Evolutionary conservation across 75 land plant species (phyloP).

Genomic region (Ceratopteris richardii): DNA sequence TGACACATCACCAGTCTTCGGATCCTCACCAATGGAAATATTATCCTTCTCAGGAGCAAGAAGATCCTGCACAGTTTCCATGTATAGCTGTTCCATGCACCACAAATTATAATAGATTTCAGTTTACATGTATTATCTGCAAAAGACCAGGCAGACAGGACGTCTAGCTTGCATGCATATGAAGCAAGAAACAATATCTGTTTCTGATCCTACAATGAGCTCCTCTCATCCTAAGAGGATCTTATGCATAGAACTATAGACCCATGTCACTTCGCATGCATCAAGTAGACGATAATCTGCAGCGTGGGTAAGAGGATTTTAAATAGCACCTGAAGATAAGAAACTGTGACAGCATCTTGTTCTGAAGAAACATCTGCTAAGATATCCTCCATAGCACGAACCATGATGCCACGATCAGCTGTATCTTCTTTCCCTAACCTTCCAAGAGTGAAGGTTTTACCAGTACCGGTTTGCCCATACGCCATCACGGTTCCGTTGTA

Average conservation of each 20-base stretch:
- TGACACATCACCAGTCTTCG: conserved; percentile 95
- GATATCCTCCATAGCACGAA: conserved; percentile 98
- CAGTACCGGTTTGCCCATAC: conserved; percentile 99
- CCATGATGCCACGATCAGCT: conserved; percentile 95
- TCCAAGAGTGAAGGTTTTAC: conserved; percentile 96
- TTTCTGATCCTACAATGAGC: too few relatives aligned
- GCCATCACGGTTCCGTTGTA: conserved; percentile 99
- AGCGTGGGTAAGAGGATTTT: too few relatives aligned
- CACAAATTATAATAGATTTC: background rate
- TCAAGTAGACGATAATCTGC: too few relatives aligned
- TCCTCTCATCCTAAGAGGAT: too few relatives aligned
- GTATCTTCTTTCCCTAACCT: conserved; percentile 86
- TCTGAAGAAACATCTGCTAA: conserved; percentile 60
- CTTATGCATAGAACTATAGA: too few relatives aligned
- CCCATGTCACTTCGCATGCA: too few relatives aligned
- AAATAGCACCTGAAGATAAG: conserved; percentile 74
- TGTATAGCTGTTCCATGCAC: conserved; percentile 66
- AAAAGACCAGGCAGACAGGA: too few relatives aligned
- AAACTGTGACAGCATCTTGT: conserved; percentile 76
- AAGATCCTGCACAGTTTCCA: conserved; percentile 98
- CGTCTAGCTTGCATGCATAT: too few relatives aligned
- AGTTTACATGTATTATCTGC: too few relatives aligned
- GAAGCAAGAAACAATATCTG: too few relatives aligned
- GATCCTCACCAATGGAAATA: conserved; percentile 92
- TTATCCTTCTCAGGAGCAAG: conserved; percentile 87